These are phyloP conservation scores for Metarhizium humberi DNA, from an alignment of 2,329 filamentous ascomycete genomes.

Conservation along the genomic window DNA sequence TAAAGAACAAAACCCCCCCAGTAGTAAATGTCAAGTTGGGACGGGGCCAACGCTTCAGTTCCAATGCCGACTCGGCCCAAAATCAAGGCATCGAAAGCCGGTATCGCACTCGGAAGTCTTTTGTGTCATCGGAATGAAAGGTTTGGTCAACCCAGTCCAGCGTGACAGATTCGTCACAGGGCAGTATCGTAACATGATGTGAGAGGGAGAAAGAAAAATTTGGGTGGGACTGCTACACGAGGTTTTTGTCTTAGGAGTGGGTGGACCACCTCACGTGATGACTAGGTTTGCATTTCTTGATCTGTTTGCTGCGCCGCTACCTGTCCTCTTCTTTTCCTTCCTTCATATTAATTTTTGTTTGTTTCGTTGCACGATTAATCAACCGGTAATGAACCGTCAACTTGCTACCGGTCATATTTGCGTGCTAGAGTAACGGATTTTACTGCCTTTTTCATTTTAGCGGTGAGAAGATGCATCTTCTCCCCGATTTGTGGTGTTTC, in stretches of 20 bases:
- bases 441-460: slow-evolving; percentile 13
- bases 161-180: not conserved
- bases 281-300: not conserved
- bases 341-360: slow-evolving; percentile 16
- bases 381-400: slow-evolving; percentile 43
- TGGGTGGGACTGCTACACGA: slow-evolving; percentile 3
- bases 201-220: slow-evolving; percentile 1
- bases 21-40: not conserved
- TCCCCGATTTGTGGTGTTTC: slow-evolving; percentile 20
- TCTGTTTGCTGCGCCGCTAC: no score
- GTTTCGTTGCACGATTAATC: slow-evolving; percentile 47
- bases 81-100: not conserved
- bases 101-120: slow-evolving; percentile 2
- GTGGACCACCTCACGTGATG: slow-evolving; percentile 16
- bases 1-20: not conserved
- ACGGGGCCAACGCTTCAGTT: not conserved
- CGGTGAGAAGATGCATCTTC: slow-evolving; percentile 10
- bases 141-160: not conserved
- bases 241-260: not conserved
- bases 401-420: slow-evolving; percentile 51
- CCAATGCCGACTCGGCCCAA: not conserved
- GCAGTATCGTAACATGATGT: not conserved
- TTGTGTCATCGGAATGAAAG: not conserved
- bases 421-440: slow-evolving; percentile 42
- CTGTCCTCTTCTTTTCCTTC: slow-evolving; percentile 18